Evolutionary conservation across 176 grass and related monocot species (phyloP).

Genomic region (Ensete ventricosum): DNA sequence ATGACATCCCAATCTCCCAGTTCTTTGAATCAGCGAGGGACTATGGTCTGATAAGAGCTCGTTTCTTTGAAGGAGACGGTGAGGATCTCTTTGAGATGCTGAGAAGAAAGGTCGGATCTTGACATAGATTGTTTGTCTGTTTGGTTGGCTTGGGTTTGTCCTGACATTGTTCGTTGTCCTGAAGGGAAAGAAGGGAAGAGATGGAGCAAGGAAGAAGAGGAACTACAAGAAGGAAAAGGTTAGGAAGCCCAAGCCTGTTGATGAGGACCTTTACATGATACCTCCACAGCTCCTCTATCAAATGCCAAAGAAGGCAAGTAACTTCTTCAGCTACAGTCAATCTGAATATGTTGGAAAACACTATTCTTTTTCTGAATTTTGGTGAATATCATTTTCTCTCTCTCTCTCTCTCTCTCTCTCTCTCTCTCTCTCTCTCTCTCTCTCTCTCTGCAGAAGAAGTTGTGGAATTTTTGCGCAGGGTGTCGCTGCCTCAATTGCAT

Average conservation of each 20-base stretch:
- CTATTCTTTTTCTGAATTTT: too few species aligned
- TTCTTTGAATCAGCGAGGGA: background rate
- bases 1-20: background rate
- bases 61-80: background rate
- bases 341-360: too few species aligned
- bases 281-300: slow-evolving; percentile 62
- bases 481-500: slow-evolving; percentile 67
- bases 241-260: slow-evolving; percentile 41
- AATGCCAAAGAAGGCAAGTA: slow-evolving; percentile 28
- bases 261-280: slow-evolving; percentile 92
- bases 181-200: slow-evolving; percentile 22
- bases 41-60: too few species aligned
- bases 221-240: slow-evolving; percentile 34
- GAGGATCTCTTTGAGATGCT: slow-evolving; percentile 6
- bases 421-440: background rate
- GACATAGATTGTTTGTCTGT: background rate
- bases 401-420: background rate
- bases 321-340: too few species aligned
- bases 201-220: slow-evolving; percentile 25
- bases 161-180: background rate
- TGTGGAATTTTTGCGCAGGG: slow-evolving; percentile 62
- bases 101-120: background rate
- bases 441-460: slow-evolving; percentile 55
- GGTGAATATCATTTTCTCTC: background rate
- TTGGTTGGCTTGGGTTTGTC: too few species aligned